These are phyloP conservation scores for Cytospora piceae DNA, from an alignment of 2,329 filamentous ascomycete genomes.

Conservation along the genomic window DNA sequence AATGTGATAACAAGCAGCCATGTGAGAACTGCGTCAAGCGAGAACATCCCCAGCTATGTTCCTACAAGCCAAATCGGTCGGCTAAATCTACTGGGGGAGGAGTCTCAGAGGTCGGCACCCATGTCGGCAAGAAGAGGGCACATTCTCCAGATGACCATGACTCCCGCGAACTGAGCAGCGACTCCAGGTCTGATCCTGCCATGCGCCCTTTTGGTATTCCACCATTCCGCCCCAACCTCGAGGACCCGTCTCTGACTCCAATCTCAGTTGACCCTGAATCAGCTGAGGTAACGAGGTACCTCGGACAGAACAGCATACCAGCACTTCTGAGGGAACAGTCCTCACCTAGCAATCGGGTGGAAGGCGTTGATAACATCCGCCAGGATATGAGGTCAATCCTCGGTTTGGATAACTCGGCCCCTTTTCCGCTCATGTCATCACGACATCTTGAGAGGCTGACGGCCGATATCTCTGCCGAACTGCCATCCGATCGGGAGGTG, in stretches of 20 bases:
- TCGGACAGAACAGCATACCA: conserved; percentile 70
- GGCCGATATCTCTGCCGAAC: conserved; percentile 62
- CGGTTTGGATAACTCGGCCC: conserved; percentile 67
- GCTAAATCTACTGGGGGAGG: conserved; percentile 35
- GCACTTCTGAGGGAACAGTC: conserved; percentile 67
- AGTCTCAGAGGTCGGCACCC: conserved; percentile 33
- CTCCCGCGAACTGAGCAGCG: conserved; percentile 41
- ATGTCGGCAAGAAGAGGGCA: conserved; percentile 31
- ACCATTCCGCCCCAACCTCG: conserved; percentile 24
- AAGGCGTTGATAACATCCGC: conserved; percentile 59
- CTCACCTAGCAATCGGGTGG: conserved; percentile 54
- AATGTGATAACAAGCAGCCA: conserved; percentile 70
- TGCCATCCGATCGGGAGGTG: conserved; percentile 67
- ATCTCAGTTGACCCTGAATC: conserved; percentile 56
- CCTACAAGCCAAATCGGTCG: conserved; percentile 66
- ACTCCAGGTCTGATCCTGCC: conserved; percentile 44
- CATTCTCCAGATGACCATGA: conserved; percentile 41
- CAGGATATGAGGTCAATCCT: conserved; percentile 69
- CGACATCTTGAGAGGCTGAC: conserved; percentile 64
- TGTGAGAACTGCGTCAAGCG: conserved; percentile 71
- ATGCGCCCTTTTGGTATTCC: conserved; percentile 39
- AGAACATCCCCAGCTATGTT: conserved; percentile 67
- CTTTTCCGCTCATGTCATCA: conserved; percentile 69
- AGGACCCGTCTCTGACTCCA: conserved; percentile 29
- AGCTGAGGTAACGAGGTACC: conserved; percentile 60